Evolutionary conservation across 192 early-diverging fungal genomes (phyloP).

Genomic region (Thamnidium elegans): DNA sequence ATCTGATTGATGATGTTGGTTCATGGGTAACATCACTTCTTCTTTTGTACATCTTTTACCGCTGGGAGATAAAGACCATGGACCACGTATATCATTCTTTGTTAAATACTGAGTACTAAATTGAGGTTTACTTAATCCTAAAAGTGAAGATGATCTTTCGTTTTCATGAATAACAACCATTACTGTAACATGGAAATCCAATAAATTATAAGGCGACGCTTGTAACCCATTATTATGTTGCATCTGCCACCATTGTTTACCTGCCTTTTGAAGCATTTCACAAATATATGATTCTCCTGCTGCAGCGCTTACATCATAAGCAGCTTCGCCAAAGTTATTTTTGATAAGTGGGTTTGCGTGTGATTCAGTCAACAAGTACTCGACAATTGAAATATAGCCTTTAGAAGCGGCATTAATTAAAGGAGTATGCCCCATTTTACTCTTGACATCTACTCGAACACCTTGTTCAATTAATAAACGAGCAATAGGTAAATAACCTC

Average conservation of each 20-base stretch:
- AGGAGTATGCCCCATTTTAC: constrained; percentile 62
- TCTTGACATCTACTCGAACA: constrained; percentile 54
- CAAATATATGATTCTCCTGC: constrained; percentile 60
- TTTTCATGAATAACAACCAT: constrained; percentile 65
- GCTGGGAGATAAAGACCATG: constrained; percentile 55
- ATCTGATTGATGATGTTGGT: constrained; percentile 10
- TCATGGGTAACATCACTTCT: constrained; percentile 48
- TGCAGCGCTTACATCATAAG: constrained; percentile 70
- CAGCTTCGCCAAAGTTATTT: constrained; percentile 62
- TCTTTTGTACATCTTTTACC: constrained; percentile 49
- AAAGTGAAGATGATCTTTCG: constrained; percentile 53
- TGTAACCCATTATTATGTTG: constrained; percentile 1
- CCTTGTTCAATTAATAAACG: constrained; percentile 52
- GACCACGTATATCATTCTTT: constrained; percentile 53
- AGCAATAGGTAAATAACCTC: constrained; percentile 51
- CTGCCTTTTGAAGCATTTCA: constrained; percentile 54
- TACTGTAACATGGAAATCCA: constrained; percentile 54
- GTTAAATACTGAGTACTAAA: constrained; percentile 48
- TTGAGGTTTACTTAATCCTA: constrained; percentile 48
- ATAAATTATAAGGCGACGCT: constrained; percentile 25
- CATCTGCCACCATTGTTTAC: constrained; percentile 44
- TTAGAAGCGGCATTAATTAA: constrained; percentile 68
- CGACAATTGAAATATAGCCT: constrained; percentile 56
- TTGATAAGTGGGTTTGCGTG: constrained; percentile 55
- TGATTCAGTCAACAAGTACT: constrained; percentile 52